Evolutionary conservation across 2,329 filamentous ascomycete genomes (phyloP).

Genomic region (Bipolaris bicolor): DNA sequence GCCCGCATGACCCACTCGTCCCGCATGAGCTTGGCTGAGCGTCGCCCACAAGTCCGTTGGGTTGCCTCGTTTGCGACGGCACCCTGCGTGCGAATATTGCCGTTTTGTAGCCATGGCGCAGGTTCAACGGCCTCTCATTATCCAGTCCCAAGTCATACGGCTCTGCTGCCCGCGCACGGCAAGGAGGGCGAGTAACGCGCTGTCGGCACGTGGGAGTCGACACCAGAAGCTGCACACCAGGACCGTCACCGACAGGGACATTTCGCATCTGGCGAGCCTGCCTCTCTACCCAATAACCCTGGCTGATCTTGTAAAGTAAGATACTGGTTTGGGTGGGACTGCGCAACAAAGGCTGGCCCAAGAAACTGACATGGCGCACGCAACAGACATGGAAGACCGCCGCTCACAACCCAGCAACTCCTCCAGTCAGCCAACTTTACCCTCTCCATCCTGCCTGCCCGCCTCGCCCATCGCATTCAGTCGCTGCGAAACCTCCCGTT

Average conservation of each 20-base stretch:
- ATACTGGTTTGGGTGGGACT: neutral
- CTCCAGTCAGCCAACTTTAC: conserved; percentile 95
- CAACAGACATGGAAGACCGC: conserved; percentile 75
- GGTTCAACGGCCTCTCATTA: conserved; percentile 43
- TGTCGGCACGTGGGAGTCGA: conserved; percentile 25
- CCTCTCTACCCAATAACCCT: conserved; percentile 83
- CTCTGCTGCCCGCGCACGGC: conserved; percentile 38
- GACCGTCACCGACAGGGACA: conserved; percentile 70
- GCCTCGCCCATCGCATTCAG: conserved; percentile 91
- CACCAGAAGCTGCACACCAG: conserved; percentile 45
- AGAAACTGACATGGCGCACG: conserved; percentile 21
- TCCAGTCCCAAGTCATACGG: conserved; percentile 47
- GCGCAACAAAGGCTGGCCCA: neutral
- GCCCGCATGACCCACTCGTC: neutral
- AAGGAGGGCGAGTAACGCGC: conserved; percentile 21
- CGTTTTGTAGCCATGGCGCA: conserved; percentile 30
- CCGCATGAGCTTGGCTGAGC: conserved; percentile 13
- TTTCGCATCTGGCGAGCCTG: conserved; percentile 76
- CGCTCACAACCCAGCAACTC: conserved; percentile 78
- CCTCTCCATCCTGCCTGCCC: conserved; percentile 86
- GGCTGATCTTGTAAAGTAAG: conserved; percentile 84
- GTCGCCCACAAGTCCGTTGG: conserved; percentile 10
- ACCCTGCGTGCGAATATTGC: neutral
- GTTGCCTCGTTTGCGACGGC: conserved; percentile 1
- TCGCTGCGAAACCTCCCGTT: conserved; percentile 92